Conservation (phyloP, 768 basidiomycete species). For the Macrocybe gigantea region DNA sequence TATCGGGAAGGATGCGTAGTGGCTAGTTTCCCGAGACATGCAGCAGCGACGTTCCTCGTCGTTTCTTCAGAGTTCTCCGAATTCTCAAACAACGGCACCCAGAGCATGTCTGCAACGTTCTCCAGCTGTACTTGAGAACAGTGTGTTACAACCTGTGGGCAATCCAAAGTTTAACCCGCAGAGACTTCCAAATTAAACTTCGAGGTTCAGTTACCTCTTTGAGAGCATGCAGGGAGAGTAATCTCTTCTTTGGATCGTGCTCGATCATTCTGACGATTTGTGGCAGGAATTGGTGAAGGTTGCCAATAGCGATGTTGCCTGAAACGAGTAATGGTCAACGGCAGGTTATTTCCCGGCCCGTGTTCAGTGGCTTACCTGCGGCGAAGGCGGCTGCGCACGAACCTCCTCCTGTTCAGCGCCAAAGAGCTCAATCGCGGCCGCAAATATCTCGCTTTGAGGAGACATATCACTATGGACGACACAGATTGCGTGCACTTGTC, state of each 20-base stretch:
- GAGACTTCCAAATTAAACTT: no score
- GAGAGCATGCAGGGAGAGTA: constrained; percentile 85
- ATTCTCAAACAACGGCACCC: constrained; percentile 89
- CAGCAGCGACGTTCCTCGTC: constrained; percentile 90
- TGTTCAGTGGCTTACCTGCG: constrained; percentile 45
- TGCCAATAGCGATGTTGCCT: constrained; percentile 97
- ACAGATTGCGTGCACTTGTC: no score
- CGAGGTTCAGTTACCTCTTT: constrained; percentile 62
- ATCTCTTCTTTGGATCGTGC: constrained; percentile 68
- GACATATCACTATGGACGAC: constrained; percentile 75
- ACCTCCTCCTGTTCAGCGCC: constrained; percentile 78
- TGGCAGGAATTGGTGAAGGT: constrained; percentile 81
- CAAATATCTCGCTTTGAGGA: constrained; percentile 73
- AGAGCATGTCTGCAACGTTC: constrained; percentile 81
- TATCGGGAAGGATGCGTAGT: constrained; percentile 88
- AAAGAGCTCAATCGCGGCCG: constrained; percentile 68
- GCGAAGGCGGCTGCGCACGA: constrained; percentile 89
- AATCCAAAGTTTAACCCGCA: not conserved
- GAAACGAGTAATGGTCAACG: not conserved
- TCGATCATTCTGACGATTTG: constrained; percentile 75
- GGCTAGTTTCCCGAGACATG: constrained; percentile 93
- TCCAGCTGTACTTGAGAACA: constrained; percentile 82
- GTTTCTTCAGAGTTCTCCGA: constrained; percentile 89
- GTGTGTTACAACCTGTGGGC: constrained; percentile 78
- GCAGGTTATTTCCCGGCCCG: not conserved